phyloP scores from a whole-genome alignment of 140 eudicot genomes.

The Oenanthe javanica region DNA sequence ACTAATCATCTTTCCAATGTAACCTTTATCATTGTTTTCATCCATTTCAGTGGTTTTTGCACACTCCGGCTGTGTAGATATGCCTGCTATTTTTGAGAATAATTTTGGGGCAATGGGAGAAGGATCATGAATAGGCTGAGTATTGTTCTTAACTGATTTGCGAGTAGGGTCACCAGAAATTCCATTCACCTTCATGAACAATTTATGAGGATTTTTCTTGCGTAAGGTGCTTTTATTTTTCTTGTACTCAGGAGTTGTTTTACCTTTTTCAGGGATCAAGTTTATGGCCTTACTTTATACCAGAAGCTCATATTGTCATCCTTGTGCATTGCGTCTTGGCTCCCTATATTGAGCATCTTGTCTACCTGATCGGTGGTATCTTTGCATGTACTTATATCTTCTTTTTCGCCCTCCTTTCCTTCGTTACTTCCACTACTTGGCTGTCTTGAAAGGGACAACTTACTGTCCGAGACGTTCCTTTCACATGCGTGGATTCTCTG shows the following conservation, averaged over 20 bases:
- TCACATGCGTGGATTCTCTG: constrained; percentile 91
- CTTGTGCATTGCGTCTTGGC: constrained; percentile 20
- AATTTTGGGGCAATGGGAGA: constrained; percentile 13
- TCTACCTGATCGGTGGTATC: constrained; percentile 9
- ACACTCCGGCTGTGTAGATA: neutral
- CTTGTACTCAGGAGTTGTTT: constrained; percentile 9
- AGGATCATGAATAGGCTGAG: constrained; percentile 17
- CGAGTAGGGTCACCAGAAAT: constrained; percentile 23
- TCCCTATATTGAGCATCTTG: constrained; percentile 14
- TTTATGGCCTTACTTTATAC: neutral
- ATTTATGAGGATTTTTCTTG: constrained; percentile 9
- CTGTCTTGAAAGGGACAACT: constrained; percentile 27
- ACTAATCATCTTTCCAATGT: constrained; percentile 12
- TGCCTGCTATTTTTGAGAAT: constrained; percentile 11
- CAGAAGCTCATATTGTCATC: constrained; percentile 5
- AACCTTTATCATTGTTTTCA: constrained; percentile 18
- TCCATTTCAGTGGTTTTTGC: constrained; percentile 2
- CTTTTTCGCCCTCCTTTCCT: constrained; percentile 24
- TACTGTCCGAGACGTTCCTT: constrained; percentile 31
- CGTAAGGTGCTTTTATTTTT: constrained; percentile 15
- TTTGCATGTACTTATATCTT: constrained; percentile 16
- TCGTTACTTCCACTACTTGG: constrained; percentile 23
- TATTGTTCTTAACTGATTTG: constrained; percentile 24
- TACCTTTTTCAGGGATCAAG: neutral
- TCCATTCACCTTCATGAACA: constrained; percentile 21